Evolutionary conservation across 2,329 filamentous ascomycete genomes (phyloP), one percentile per base, ranked within the genome.

Genomic region (Trichoderma sp.): DNA sequence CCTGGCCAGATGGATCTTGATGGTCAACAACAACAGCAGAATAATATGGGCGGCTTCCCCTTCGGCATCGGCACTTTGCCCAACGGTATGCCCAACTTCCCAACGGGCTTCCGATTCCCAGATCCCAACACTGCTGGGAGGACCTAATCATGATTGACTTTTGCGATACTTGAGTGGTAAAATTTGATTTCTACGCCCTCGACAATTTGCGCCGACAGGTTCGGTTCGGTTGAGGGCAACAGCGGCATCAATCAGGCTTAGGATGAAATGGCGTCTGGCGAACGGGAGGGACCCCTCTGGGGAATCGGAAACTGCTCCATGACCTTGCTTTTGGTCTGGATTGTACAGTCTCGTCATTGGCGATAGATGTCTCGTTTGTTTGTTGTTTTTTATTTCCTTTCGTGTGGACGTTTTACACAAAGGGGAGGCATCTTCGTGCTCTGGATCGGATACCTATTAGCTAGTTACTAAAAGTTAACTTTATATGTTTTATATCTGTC

Each of bases 41-140:
- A 38, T 16, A 38, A 38, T 73, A 76, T 81, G 69, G 77, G 77
- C 6, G 78, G 78, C 5, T 86, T 85, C 64, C 84, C 85, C 3
- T 86, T 85, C 50, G 85, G 84, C 53, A 84, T 86, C 60, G 81
- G 83, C 38, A 85, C 83, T 9, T 71, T 85, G 73, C 83, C 84
- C 7, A 86, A 85, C 35, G 85, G 85, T 68, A 86, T 86, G 84
- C 85, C 85, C 71, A 83, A 81, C 78, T 86, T 86, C 75, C 84
- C 85, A 4, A 77, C 82, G 11, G 84, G 84, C 21, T 86, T 85
- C 71, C 77, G 80, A 21, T 86, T 85, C 68, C 84, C 84, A 3
- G 83, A 84, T 74, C 83, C 83, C 14, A 79, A 75, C 75, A 27
- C 76, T 2, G 77, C 78, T 59, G 76, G 77, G 75, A 76, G 75